Base-by-base conservation (phyloP, 129 eudicot species). In the Ambrosia trifida region DNA sequence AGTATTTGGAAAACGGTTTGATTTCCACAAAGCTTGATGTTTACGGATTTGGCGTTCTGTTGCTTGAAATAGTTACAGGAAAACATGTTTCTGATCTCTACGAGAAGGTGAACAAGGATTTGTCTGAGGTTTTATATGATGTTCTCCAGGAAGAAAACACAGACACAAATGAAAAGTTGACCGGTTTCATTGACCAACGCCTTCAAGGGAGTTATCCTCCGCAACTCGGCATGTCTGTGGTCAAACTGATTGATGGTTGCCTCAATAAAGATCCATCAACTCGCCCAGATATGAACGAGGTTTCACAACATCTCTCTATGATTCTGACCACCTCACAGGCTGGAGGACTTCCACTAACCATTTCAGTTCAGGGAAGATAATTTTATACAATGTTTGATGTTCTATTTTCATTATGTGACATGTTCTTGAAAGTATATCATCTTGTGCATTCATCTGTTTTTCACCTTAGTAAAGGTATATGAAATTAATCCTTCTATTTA, bases 21-120 rank as follows among this genome's bases (percentile, higher is more conserved):
- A 76, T 90, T 67, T 84, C 97, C 36, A 78, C 94, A 33, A 86
- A 90, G 86, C 85, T 87, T 14, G 97, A 95, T 84, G 99, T 95
- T 50, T 90, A 86, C 46, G 83, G 97, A 50, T 84, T 95, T 72
- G 99, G 99, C 3, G 86, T 90, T 59, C 78, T 90, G 12, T 13
- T 95, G 85, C 84, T 90, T 72, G 97, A 95, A 80, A 75, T 84
- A 45, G 78, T 95, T 9, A 85, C 89, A 7, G 97, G 99, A 46
- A 90, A 81, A 75, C 82, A 81, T 75, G 86, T 81, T 54, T 68
- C 83, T 69, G 71, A 50, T 28, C 80, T 88, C 44, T 74, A 76
- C 8, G 89, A 79, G 75, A 89, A 77, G 45, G 85, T 76, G 7
- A 78, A 84, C n/a, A 50, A 51, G 56, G 40, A 83, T 14, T 80